Evolutionary conservation across 805 yeast species (phyloP).

Genomic region (Starmerella cellae): DNA sequence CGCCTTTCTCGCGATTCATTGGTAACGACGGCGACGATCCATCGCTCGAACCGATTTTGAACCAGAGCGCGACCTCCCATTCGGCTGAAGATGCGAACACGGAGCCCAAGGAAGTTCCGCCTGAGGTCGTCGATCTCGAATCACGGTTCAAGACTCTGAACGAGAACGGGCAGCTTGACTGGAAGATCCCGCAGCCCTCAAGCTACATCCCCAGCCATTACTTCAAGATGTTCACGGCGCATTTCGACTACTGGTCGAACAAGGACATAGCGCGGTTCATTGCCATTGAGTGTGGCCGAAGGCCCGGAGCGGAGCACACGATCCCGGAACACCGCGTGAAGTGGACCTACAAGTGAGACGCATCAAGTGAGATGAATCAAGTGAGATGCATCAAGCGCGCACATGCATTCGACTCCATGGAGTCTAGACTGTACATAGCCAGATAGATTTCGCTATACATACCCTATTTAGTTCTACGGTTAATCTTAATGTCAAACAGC

Average conservation of each 20-base stretch:
- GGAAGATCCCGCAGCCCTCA: conserved; percentile 42
- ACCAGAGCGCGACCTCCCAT: neutral
- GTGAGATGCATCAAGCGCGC: no score
- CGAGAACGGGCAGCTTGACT: conserved; percentile 73
- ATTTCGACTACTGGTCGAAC: conserved; percentile 80
- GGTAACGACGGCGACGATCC: neutral
- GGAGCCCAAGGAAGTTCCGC: conserved; percentile 2
- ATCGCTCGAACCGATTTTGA: no score
- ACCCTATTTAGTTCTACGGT: no score
- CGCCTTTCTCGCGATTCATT: conserved; percentile 1
- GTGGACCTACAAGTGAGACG: conserved; percentile 8
- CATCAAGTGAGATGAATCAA: neutral
- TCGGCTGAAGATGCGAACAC: neutral
- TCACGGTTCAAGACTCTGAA: conserved; percentile 34
- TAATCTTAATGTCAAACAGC: no score
- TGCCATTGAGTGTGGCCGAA: conserved; percentile 29
- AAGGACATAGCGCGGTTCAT: conserved; percentile 59
- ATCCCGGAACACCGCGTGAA: conserved; percentile 17
- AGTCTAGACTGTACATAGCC: no score
- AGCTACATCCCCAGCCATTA: conserved; percentile 60
- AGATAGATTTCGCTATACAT: no score
- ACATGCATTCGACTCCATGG: no score
- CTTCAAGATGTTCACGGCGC: conserved; percentile 74
- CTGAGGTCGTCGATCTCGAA: conserved; percentile 12
- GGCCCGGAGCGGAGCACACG: conserved; percentile 23